phyloP scores from a whole-genome alignment of 352 stramenopile genomes.

The Phytophthora citricola region DNA sequence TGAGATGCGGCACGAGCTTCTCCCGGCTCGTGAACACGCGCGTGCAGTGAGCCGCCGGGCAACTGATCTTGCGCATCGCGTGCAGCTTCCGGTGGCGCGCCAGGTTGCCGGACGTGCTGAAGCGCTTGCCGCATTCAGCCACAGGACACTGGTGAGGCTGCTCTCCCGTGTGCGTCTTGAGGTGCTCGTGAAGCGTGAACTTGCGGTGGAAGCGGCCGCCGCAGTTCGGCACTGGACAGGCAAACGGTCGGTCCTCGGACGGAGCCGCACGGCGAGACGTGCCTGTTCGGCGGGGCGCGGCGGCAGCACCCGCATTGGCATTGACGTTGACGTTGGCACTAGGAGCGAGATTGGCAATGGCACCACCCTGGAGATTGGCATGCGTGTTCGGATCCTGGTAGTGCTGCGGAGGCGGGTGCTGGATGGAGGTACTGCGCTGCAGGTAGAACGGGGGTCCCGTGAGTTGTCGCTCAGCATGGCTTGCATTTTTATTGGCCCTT shows the following conservation, averaged over 20 bases:
- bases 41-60: conserved; percentile 48
- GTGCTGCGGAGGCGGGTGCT: conserved; percentile 16
- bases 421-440: conserved; percentile 28
- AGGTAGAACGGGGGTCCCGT: conserved; percentile 45
- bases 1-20: conserved; percentile 58
- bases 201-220: conserved; percentile 75
- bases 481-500: conserved; percentile 37
- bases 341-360: conserved; percentile 34
- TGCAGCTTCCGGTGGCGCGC: conserved; percentile 61
- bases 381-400: conserved; percentile 27
- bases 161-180: conserved; percentile 88
- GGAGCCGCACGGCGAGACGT: conserved; percentile 40
- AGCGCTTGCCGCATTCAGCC: conserved; percentile 62
- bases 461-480: conserved; percentile 41
- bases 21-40: conserved; percentile 53
- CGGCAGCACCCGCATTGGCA: conserved; percentile 10
- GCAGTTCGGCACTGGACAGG: conserved; percentile 48
- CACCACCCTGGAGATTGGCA: conserved; percentile 38
- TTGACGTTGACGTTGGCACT: conserved; percentile 35
- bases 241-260: conserved; percentile 41
- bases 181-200: conserved; percentile 80
- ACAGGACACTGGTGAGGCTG: conserved; percentile 74
- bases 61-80: conserved; percentile 50
- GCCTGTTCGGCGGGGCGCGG: conserved; percentile 9
- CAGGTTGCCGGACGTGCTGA: conserved; percentile 69